Conservation (phyloP, 768 basidiomycete genomes). For the Kondoa malvinella region DNA sequence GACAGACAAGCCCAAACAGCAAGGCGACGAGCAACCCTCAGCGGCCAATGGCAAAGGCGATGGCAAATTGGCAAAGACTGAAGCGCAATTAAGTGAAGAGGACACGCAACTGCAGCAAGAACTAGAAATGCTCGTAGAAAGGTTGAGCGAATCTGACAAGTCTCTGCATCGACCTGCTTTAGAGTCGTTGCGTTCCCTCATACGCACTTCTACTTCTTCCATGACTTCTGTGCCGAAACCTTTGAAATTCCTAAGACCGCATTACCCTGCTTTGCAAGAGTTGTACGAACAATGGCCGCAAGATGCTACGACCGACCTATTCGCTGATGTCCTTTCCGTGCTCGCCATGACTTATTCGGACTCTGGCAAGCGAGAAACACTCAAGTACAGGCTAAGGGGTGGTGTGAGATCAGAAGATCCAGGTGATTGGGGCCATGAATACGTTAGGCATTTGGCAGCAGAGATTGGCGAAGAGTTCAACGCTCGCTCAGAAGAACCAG, state of each 20-base stretch:
- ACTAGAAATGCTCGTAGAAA: constrained; percentile 89
- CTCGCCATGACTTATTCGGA: constrained; percentile 99
- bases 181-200: constrained; percentile 80
- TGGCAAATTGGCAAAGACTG: background rate
- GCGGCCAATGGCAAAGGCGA: background rate
- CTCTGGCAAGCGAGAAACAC: constrained; percentile 85
- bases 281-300: constrained; percentile 62
- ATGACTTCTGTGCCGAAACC: constrained; percentile 99
- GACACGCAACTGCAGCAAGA: constrained; percentile 83
- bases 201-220: constrained; percentile 87
- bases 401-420: constrained; percentile 48
- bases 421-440: constrained; percentile 98
- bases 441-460: constrained; percentile 87
- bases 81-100: constrained; percentile 51
- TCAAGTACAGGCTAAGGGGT: constrained; percentile 75
- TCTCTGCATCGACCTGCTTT: constrained; percentile 54
- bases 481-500: constrained; percentile 33
- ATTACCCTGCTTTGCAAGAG: constrained; percentile 69
- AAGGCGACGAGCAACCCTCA: background rate
- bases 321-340: constrained; percentile 92
- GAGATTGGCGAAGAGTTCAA: constrained; percentile 89
- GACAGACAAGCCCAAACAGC: background rate
- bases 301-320: constrained; percentile 36
- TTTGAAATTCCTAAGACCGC: constrained; percentile 87
- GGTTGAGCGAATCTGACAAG: constrained; percentile 51